Evolutionary conservation across 1,284 basidiomycete species (phyloP), one percentile per base, ranked within the genome.

Genomic region (Malassezia yamatoensis): DNA sequence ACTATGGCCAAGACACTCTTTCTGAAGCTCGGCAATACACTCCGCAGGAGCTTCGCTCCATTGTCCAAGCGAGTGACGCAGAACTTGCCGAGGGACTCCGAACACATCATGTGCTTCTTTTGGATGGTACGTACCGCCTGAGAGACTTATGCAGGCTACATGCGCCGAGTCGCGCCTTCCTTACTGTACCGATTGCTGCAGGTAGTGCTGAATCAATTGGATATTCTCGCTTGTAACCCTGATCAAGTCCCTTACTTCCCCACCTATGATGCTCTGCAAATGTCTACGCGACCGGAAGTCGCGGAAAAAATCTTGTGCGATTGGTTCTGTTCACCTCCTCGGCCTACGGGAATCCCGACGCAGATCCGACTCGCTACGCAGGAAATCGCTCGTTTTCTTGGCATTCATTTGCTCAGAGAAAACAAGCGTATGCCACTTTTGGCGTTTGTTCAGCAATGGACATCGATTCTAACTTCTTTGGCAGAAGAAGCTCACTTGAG

Each of bases 31-130:
- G 64, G 33, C 63, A 54, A 35, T 73, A 72, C 52, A 70, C 63
- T n/a, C 58, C 61, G 38, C 56, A 55, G 34, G 64, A 73, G 53
- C 55, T 73, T 15, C 56, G 60, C 34, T 65, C 62, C 36, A 61
- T 73, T 29, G 67, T 73, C 12, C 71, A 73, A 42, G 67, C 71
- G 0, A 67, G 65, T 37, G 64, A 66, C 2, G 48, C 32, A 1
- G 71, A 72, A 47, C 57, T 73, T 16, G 49, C 53, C 9, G 35
- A 54, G 10, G 71, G 66, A 4, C 49, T 68, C 16, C 42, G 58
- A 9, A 47, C 55, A 7, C 53, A 63, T 16, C 64, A 66, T 13
- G 55, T 72, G 13, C 49, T 73, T 21, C 56, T 63, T 45, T 55
- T 72, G 32, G 66, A 68, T 42, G 67, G 63, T 60, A 45, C 62